Evolutionary conservation across 23 red algal species (phyloP), one percentile per base, ranked within the genome.

Genomic region (Gracilaria vermiculophylla): DNA sequence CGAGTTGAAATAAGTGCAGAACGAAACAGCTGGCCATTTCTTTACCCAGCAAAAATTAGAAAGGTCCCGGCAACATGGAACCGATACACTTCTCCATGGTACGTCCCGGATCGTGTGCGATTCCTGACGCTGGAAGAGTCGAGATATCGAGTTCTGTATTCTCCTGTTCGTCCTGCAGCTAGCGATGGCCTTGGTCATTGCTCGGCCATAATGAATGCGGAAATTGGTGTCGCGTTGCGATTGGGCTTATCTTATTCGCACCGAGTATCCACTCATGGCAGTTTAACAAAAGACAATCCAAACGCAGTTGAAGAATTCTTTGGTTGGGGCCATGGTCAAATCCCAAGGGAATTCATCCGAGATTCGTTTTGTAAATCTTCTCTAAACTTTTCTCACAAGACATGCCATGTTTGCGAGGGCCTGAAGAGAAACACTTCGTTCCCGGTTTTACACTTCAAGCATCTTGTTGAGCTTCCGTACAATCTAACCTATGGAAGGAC

Each of bases 261-360:
- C 42, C 87, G 87, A 16, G 57, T 53, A 10, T 58, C 87, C 3
- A 28, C 40, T 2, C 66, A 81, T 81, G 74, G 75, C 6, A 43
- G 32, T 19, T 43, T 91, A 20, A 53, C 75, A 2, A 62, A 20
- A 70, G 41, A 45, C 16, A 74, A 91, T 41, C 57, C 31, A 1
- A 69, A 81, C 41, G 73, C 73, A 14, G 87, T 91, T 37, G 87
- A 91, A 80, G 54, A 67, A 37, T 91, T 91, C 61, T 91, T 91
- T 48, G 76, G 76, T 27, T 81, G 57, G 62, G 87, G 75, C 28
- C 50, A 64, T 36, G 87, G 87, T 45, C 53, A 91, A 39, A 80
- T 91, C 32, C 61, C 73, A 27, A 53, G 87, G 44, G 64, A 81
- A n/a, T 51, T 62, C 36, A 53, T 80, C 16, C 87, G 64, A 16